Evolutionary conservation across 2,329 filamentous ascomycete genomes (phyloP).

Genomic region (Aspergillus pseudotamarii): DNA sequence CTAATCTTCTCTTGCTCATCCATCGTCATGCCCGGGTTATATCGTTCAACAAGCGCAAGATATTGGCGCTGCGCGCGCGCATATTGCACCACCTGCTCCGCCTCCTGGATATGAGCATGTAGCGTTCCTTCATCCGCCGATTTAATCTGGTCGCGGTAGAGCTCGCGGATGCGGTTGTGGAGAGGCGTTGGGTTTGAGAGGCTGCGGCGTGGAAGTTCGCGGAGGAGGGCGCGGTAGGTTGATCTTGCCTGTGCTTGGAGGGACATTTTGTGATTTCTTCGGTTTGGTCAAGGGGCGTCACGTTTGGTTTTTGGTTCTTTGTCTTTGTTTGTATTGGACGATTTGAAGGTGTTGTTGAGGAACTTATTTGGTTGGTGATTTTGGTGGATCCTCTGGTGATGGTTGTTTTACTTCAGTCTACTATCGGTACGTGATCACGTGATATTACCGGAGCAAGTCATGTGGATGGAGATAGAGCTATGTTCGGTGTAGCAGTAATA

Average conservation of each 20-base stretch:
- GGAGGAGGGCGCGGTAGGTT: slow-evolving; percentile 84
- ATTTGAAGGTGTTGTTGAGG: background rate
- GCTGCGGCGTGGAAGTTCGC: slow-evolving; percentile 78
- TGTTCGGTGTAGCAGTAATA: slow-evolving; percentile 1
- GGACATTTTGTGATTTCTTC: slow-evolving; percentile 24
- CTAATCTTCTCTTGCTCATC: slow-evolving; percentile 80
- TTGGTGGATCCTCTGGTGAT: background rate
- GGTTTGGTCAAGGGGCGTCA: slow-evolving; percentile 7
- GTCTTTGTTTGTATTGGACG: background rate
- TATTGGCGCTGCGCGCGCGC: slow-evolving; percentile 85
- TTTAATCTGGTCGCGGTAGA: slow-evolving; percentile 54
- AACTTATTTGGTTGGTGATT: background rate
- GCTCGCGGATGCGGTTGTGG: slow-evolving; percentile 68
- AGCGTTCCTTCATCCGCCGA: slow-evolving; percentile 19
- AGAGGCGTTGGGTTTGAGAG: slow-evolving; percentile 67
- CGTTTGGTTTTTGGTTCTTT: slow-evolving; percentile 5
- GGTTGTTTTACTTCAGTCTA: background rate
- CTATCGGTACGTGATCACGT: background rate
- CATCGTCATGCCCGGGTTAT: slow-evolving; percentile 92
- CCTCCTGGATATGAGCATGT: slow-evolving; percentile 51
- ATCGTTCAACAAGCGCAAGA: slow-evolving; percentile 78
- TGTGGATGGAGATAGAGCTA: background rate
- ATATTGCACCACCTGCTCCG: slow-evolving; percentile 80
- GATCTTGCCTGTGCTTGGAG: slow-evolving; percentile 59
- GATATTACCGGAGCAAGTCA: background rate